These are phyloP conservation scores for Leptographium wingfieldii DNA, from an alignment of 2,329 filamentous ascomycete genomes.

Conservation along the genomic window DNA sequence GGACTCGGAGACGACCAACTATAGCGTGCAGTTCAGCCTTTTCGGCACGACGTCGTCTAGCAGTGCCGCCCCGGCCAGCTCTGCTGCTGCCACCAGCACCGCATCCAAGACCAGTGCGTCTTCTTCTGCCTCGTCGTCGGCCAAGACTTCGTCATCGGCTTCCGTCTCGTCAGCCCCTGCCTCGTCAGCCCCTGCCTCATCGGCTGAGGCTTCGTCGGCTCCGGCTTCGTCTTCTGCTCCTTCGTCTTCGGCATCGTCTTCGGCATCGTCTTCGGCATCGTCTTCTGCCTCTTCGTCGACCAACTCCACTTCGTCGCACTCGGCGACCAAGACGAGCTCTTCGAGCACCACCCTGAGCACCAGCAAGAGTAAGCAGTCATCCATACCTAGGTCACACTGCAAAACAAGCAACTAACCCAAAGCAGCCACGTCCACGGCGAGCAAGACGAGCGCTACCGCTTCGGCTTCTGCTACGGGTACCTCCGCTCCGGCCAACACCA, in stretches of 20 bases:
- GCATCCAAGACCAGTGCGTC: neutral
- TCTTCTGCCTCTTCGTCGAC: neutral
- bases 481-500: constrained; percentile 18
- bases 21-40: constrained; percentile 27
- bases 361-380: constrained; percentile 3
- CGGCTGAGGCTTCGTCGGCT: neutral
- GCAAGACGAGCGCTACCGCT: constrained; percentile 10
- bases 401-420: constrained; percentile 2
- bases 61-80: constrained; percentile 12
- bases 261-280: neutral
- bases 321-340: neutral
- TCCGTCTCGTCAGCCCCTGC: neutral
- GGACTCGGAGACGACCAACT: constrained; percentile 29
- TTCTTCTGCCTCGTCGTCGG: neutral
- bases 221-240: neutral
- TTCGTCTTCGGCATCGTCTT: neutral
- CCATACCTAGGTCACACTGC: neutral
- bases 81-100: neutral
- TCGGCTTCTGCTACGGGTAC: constrained; percentile 6
- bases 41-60: constrained; percentile 9
- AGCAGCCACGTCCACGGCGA: constrained; percentile 10
- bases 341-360: neutral
- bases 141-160: neutral
- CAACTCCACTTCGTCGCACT: neutral
- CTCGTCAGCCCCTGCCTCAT: constrained; percentile 4